Percentiles rank a stretch among this genome's conserved stretches.
These are phyloP conservation scores for Xanthoconium separans DNA, from an alignment of 1,284 basidiomycete genomes.

Conservation along the genomic window DNA sequence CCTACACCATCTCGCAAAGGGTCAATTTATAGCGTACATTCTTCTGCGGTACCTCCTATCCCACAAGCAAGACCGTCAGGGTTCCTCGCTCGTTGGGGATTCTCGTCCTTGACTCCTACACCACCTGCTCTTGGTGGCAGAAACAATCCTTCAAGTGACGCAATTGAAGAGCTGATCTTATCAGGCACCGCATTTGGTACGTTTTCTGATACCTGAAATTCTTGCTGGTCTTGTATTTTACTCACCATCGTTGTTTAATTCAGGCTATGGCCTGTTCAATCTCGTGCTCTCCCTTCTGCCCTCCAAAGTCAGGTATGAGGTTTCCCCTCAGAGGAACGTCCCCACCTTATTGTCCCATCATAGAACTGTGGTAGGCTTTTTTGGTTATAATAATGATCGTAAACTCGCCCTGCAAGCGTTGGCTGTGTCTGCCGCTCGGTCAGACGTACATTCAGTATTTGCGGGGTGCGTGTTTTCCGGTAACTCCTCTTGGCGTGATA, in stretches of 20 bases:
- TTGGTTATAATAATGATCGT: conserved; percentile 73
- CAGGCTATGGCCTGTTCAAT: conserved; percentile 72
- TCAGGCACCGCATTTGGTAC: conserved; percentile 74
- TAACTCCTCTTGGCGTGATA: not conserved
- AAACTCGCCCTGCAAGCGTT: conserved; percentile 65
- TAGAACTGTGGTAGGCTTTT: conserved; percentile 67
- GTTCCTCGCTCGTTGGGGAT: conserved; percentile 39
- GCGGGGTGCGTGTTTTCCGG: conserved; percentile 50
- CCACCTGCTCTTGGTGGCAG: conserved; percentile 17
- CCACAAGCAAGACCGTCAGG: conserved; percentile 29
- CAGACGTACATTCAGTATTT: conserved; percentile 72
- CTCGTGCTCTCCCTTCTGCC: conserved; percentile 75
- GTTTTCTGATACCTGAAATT: conserved; percentile 8
- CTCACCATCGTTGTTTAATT: not conserved
- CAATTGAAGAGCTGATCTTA: conserved; percentile 68
- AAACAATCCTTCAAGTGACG: conserved; percentile 42
- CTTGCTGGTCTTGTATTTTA: not conserved
- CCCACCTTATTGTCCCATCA: not conserved
- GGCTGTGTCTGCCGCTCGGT: conserved; percentile 60
- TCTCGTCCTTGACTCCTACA: conserved; percentile 19
- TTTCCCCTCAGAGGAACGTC: not conserved
- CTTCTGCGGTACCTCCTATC: conserved; percentile 20
- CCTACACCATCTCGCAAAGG: conserved; percentile 42
- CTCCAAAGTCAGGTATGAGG: conserved; percentile 58
- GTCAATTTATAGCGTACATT: conserved; percentile 27